Base-by-base conservation (phyloP, 495 filamentous ascomycete genomes). In the Aspergillus avenaceus region DNA sequence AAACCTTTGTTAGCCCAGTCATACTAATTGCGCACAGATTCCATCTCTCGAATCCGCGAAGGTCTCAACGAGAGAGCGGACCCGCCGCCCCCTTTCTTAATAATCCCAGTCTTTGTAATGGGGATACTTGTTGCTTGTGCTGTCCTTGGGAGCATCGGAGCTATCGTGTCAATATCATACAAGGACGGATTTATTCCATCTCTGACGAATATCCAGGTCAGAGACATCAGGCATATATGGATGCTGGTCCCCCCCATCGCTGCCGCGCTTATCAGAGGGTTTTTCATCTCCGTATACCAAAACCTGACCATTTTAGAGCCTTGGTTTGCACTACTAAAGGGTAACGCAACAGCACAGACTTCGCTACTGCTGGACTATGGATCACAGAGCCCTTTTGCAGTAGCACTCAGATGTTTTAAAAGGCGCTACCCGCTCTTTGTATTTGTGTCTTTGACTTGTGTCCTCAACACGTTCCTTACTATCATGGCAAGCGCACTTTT, bases 341-440 rank as follows among this genome's bases (percentile, higher is more conserved):
- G 46, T 27, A 37, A 37, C 11, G 46, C 46, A 22, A 40, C 46
- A 5, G 46, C 46, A 16, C 32, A 24, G 2, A 28, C 46, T 25
- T 48, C 46, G 11, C 18, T 48, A 18, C 21, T 48, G 22, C 46
- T 48, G 14, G 31, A 48, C 23, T 48, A 48, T 19, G 46, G 46
- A 5, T 48, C 46, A 2, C 25, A 40, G 46, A 48, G 38, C 16
- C 46, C 46, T 6, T 28, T 48, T 16, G 32, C 46, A 13, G 37
- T 37, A 5, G 32, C 38, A 14, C 38, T 48, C 19, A 40, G 22
- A 16, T 48, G 46, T 21, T 41, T 48, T 11, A 38, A 36, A 18
- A 27, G 38, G 18, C 34, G 36, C 14, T 25, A 48, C 28, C 25
- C 41, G 7, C 46, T 48, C 16, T 34, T 48, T 11, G 46, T 32